phyloP scores from a whole-genome alignment of 2,329 filamentous ascomycete species.

The Pyrenophora tritici-repentis region DNA sequence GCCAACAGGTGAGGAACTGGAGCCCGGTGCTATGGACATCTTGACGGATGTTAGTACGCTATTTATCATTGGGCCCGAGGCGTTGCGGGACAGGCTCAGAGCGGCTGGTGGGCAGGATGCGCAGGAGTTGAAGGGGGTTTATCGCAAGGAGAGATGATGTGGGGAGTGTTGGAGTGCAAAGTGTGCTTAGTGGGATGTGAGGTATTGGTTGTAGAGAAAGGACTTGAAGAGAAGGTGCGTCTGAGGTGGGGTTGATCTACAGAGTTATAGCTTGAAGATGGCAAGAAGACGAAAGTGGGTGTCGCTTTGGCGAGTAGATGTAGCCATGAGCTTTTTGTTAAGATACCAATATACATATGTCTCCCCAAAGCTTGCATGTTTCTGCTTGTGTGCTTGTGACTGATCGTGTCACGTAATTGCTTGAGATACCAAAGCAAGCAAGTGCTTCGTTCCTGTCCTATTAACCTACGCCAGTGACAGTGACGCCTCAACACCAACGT shows the following conservation, averaged over 20 bases:
- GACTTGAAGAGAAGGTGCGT: background rate
- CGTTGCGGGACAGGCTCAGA: conserved; percentile 57
- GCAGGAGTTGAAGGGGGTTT: conserved; percentile 75
- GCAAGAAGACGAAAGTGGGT: too few relatives aligned
- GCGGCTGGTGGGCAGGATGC: conserved; percentile 52
- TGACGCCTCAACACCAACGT: too few relatives aligned
- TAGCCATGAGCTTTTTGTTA: background rate
- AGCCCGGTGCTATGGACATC: conserved; percentile 69
- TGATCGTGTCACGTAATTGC: too few relatives aligned
- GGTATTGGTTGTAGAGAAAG: background rate
- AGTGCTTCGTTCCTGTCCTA: too few relatives aligned
- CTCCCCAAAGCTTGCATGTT: background rate
- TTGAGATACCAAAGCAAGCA: too few relatives aligned
- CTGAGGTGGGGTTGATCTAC: background rate
- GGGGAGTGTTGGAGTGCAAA: conserved; percentile 78
- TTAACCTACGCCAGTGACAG: too few relatives aligned
- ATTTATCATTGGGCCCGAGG: conserved; percentile 81
- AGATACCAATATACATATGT: background rate
- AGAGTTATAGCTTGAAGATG: too few relatives aligned
- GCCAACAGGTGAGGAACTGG: conserved; percentile 66
- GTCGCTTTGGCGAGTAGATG: too few relatives aligned
- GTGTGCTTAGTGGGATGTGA: conserved; percentile 66
- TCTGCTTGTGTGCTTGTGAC: background rate
- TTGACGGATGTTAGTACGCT: conserved; percentile 91
- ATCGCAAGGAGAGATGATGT: conserved; percentile 85